Conservation (phyloP, 192 early-diverging fungal genomes). For the Dissophora globulifera region DNA sequence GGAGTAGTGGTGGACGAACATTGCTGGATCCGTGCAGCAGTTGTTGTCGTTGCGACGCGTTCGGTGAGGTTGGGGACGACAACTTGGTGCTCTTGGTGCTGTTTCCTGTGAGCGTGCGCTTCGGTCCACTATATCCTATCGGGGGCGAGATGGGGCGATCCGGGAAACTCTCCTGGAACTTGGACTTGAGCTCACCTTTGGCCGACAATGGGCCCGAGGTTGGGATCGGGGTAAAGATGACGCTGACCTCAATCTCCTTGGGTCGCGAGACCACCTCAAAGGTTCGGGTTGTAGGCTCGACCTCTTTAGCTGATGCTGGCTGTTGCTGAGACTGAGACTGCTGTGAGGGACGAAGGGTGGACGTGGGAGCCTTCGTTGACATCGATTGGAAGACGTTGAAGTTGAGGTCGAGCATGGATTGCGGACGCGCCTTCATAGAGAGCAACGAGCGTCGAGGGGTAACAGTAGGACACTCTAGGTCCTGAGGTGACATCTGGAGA, state of each 20-base stretch:
- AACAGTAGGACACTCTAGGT: slow-evolving; percentile 16
- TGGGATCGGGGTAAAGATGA: slow-evolving; percentile 18
- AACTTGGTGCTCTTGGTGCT: slow-evolving; percentile 3
- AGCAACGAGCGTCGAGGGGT: not conserved
- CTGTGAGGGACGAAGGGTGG: not conserved
- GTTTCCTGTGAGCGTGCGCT: not conserved
- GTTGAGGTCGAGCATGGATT: not conserved
- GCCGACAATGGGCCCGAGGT: slow-evolving; percentile 7
- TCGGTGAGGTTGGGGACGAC: slow-evolving; percentile 2
- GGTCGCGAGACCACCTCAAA: slow-evolving; percentile 34
- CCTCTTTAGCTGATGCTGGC: not conserved
- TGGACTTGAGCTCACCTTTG: slow-evolving; percentile 24
- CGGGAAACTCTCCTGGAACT: slow-evolving; percentile 46
- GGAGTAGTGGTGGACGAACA: slow-evolving; percentile 1
- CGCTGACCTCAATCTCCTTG: slow-evolving; percentile 21
- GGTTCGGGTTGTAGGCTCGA: slow-evolving; percentile 1
- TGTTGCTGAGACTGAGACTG: not conserved
- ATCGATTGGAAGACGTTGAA: not conserved
- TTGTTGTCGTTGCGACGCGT: no score
- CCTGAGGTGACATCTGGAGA: slow-evolving; percentile 28
- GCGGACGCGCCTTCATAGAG: not conserved
- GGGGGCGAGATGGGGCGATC: slow-evolving; percentile 39
- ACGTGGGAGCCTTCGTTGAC: not conserved
- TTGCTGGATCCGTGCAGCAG: slow-evolving; percentile 2
- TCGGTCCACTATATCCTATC: slow-evolving; percentile 10